phyloP scores from a whole-genome alignment of 2,329 filamentous ascomycete species.

The Fusarium verrucosum region DNA sequence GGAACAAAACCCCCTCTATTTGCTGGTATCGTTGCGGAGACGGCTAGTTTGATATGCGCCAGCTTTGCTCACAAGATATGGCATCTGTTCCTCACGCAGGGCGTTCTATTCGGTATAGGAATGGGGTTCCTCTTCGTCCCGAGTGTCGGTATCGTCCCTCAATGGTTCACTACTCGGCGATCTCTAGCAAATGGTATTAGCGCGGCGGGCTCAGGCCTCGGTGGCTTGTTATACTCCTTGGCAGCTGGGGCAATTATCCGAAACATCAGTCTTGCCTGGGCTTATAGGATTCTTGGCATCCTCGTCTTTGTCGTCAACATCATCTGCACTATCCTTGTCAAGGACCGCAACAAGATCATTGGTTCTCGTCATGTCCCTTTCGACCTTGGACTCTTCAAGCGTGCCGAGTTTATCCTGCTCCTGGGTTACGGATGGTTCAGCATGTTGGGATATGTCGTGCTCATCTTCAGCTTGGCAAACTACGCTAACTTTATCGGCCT shows the following conservation, averaged over 20 bases:
- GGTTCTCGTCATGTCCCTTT: slow-evolving; percentile 74
- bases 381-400: slow-evolving; percentile 68
- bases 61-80: slow-evolving; percentile 75
- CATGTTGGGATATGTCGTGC: slow-evolving; percentile 77
- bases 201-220: slow-evolving; percentile 76
- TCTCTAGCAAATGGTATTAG: slow-evolving; percentile 75
- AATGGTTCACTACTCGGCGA: slow-evolving; percentile 76
- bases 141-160: slow-evolving; percentile 72
- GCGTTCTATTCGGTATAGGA: slow-evolving; percentile 78
- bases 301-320: slow-evolving; percentile 71
- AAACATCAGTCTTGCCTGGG: slow-evolving; percentile 71
- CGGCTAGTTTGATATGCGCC: slow-evolving; percentile 72
- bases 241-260: slow-evolving; percentile 74
- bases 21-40: slow-evolving; percentile 71
- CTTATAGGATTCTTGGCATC: slow-evolving; percentile 72
- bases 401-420: slow-evolving; percentile 70
- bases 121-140: slow-evolving; percentile 81
- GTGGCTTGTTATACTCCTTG: slow-evolving; percentile 76
- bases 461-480: slow-evolving; percentile 80
- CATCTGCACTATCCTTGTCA: slow-evolving; percentile 69
- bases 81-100: slow-evolving; percentile 80
- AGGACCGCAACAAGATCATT: slow-evolving; percentile 76
- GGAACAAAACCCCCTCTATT: slow-evolving; percentile 73
- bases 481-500: slow-evolving; percentile 76
- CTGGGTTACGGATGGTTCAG: slow-evolving; percentile 75